Evolutionary conservation across 1,284 basidiomycete species (phyloP).

Genomic region (Cryptococcus wingfieldii): DNA sequence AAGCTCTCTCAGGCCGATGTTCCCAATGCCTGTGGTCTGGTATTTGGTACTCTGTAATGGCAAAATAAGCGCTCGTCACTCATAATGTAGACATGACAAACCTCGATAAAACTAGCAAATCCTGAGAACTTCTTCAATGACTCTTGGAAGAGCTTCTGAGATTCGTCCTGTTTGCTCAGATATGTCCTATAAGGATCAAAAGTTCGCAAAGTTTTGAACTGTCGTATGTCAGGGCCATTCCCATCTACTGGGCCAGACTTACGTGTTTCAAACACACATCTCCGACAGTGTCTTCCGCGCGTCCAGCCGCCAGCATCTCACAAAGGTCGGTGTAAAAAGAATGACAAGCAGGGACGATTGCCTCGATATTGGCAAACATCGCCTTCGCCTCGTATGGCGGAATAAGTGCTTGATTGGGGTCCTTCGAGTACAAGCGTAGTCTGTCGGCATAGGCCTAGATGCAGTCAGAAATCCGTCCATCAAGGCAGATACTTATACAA

Average conservation of each 20-base stretch:
- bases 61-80: neutral
- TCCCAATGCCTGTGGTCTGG: slow-evolving; percentile 71
- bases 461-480: neutral
- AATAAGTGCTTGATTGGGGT: slow-evolving; percentile 79
- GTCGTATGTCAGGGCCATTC: neutral
- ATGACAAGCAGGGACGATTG: slow-evolving; percentile 78
- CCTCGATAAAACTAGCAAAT: slow-evolving; percentile 80
- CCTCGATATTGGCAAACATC: slow-evolving; percentile 90
- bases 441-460: slow-evolving; percentile 77
- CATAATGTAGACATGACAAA: slow-evolving; percentile 48
- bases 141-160: slow-evolving; percentile 79
- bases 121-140: slow-evolving; percentile 69
- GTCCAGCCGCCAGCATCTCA: slow-evolving; percentile 58
- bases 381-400: slow-evolving; percentile 85
- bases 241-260: slow-evolving; percentile 18
- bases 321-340: slow-evolving; percentile 82
- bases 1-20: slow-evolving; percentile 86
- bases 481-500: neutral
- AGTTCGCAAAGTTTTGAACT: slow-evolving; percentile 69
- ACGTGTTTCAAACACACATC: slow-evolving; percentile 78
- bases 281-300: slow-evolving; percentile 62
- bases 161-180: slow-evolving; percentile 88
- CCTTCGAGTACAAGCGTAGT: slow-evolving; percentile 74
- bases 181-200: slow-evolving; percentile 90
- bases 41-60: slow-evolving; percentile 74